Evolutionary conservation across 2,329 filamentous ascomycete species (phyloP).

Genomic region (Ilyonectria robusta): DNA sequence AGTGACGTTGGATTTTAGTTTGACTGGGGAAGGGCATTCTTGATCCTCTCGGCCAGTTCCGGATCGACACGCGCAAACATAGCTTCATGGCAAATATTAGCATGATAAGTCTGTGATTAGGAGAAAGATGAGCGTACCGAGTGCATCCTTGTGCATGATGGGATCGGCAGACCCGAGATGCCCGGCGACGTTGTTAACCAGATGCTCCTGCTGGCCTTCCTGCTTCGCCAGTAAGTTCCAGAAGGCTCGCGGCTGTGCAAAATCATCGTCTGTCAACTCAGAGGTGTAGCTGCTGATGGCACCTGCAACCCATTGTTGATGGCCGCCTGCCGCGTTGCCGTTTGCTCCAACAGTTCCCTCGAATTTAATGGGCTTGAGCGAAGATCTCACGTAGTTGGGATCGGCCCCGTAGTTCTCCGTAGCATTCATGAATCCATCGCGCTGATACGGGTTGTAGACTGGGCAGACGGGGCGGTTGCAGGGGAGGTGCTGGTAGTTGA

Average conservation of each 20-base stretch:
- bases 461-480: slow-evolving; percentile 37
- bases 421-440: slow-evolving; percentile 44
- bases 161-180: slow-evolving; percentile 13
- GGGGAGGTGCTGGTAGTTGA: slow-evolving; percentile 66
- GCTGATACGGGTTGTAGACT: slow-evolving; percentile 27
- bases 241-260: slow-evolving; percentile 19
- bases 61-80: slow-evolving; percentile 13
- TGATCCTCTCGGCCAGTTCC: slow-evolving; percentile 13
- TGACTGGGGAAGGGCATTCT: not conserved
- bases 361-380: slow-evolving; percentile 48
- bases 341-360: not conserved
- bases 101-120: not conserved
- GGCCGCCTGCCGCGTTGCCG: slow-evolving; percentile 37
- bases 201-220: slow-evolving; percentile 11
- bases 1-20: not conserved
- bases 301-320: slow-evolving; percentile 67
- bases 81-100: not conserved
- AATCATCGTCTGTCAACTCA: slow-evolving; percentile 17
- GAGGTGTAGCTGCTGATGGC: slow-evolving; percentile 64
- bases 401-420: slow-evolving; percentile 47
- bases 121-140: not conserved
- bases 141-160: slow-evolving; percentile 1
- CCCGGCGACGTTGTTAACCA: slow-evolving; percentile 7
- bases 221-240: slow-evolving; percentile 21
- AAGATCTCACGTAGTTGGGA: slow-evolving; percentile 43